These are phyloP conservation scores for Coemansia sp. DNA, from an alignment of 192 early-diverging fungal genomes.

Conservation along the genomic window DNA sequence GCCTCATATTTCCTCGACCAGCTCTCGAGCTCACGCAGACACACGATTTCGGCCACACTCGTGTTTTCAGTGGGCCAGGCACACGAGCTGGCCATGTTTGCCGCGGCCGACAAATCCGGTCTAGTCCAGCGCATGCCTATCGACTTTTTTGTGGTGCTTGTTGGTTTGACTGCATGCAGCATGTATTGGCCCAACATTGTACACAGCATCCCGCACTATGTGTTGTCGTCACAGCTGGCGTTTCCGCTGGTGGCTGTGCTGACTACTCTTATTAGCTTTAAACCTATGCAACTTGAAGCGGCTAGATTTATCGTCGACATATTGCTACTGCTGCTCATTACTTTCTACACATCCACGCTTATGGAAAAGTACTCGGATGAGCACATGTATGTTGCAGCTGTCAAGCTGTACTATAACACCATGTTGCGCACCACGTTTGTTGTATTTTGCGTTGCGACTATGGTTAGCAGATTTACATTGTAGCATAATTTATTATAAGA, in stretches of 20 bases:
- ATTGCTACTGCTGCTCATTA: neutral
- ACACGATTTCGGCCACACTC: neutral
- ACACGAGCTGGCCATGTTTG: neutral
- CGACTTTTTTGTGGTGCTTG: neutral
- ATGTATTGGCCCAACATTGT: neutral
- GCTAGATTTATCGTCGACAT: neutral
- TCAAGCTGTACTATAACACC: neutral
- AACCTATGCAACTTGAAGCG: neutral
- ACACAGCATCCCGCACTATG: neutral
- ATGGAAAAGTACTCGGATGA: neutral
- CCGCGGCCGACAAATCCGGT: neutral
- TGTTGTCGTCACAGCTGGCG: neutral
- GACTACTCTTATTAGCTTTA: neutral
- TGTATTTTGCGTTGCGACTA: neutral
- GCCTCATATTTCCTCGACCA: neutral
- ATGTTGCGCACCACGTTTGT: neutral
- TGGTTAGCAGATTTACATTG: neutral
- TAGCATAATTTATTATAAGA: neutral
- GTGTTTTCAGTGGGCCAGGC: neutral
- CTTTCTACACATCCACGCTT: neutral
- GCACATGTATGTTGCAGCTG: neutral
- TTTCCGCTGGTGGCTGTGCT: neutral
- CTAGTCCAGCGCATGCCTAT: neutral
- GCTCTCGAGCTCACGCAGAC: neutral
- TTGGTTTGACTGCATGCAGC: neutral